A percentile compares a stretch with the other conserved stretches of the same genome.
Evolutionary conservation across 441 rosid genomes (phyloP).

Genomic region (Populus hybrid): DNA sequence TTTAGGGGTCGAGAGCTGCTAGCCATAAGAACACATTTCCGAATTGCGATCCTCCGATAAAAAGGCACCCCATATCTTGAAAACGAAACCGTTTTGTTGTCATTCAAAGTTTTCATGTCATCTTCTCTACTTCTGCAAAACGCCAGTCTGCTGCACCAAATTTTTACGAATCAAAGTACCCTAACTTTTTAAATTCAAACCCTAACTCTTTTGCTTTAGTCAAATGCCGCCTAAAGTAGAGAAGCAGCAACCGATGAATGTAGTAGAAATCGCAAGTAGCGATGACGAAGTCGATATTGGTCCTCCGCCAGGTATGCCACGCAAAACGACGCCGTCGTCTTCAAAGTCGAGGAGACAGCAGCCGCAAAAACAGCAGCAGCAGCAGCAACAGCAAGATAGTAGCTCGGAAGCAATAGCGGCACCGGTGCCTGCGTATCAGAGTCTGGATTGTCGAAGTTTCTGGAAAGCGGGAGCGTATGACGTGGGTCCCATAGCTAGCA

Average conservation of each 20-base stretch:
- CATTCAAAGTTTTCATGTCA: background rate
- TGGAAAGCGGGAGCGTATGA: conserved; percentile 76
- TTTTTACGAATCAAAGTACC: background rate
- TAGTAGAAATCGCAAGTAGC: background rate
- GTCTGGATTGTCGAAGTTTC: conserved; percentile 61
- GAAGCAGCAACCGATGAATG: background rate
- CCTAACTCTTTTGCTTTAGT: background rate
- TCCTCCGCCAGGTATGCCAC: background rate
- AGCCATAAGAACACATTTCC: background rate
- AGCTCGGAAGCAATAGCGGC: conserved; percentile 7
- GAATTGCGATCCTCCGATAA: background rate
- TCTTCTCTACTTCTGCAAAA: background rate
- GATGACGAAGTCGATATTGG: background rate
- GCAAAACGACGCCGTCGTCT: background rate
- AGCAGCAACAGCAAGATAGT: background rate
- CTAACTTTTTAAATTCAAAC: background rate
- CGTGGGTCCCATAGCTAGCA: conserved; percentile 24
- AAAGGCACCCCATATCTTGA: background rate
- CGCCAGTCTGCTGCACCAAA: background rate
- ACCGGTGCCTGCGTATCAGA: conserved; percentile 23
- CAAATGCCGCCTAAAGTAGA: background rate
- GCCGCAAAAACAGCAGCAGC: background rate
- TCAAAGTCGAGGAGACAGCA: background rate
- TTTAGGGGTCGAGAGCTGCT: too few species aligned
- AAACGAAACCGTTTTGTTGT: background rate